phyloP scores from a whole-genome alignment of 345 rosid genomes.

The Camelina neglecta region DNA sequence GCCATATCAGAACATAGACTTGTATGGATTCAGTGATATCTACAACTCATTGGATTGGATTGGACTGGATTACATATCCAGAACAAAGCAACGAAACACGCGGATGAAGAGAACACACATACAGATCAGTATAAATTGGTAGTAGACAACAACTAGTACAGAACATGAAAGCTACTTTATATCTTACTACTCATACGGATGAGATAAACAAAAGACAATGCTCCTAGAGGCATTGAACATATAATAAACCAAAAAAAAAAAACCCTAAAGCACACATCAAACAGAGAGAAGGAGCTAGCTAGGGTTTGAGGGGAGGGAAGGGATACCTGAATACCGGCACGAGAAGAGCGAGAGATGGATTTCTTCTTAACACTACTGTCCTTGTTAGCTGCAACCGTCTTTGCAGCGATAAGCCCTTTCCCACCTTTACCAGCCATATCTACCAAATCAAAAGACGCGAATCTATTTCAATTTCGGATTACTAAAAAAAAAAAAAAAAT shows the following conservation, averaged over 20 bases:
- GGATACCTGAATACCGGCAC: constrained; percentile 90
- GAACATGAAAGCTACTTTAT: too few species aligned
- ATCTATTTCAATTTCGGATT: not conserved
- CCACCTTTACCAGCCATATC: constrained; percentile 97
- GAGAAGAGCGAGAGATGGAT: constrained; percentile 82
- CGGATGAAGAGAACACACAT: not conserved
- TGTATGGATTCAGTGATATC: not conserved
- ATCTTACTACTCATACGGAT: too few species aligned
- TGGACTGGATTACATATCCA: not conserved
- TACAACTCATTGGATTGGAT: not conserved
- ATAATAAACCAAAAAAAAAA: not conserved
- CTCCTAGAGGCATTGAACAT: too few species aligned
- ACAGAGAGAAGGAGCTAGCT: not conserved
- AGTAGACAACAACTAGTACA: not conserved
- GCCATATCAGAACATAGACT: not conserved
- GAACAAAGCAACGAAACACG: not conserved
- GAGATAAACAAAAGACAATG: too few species aligned
- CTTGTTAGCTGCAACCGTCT: constrained; percentile 83
- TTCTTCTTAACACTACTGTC: constrained; percentile 75
- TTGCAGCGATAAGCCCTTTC: constrained; percentile 75
- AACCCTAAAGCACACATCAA: not conserved
- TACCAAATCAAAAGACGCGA: not conserved
- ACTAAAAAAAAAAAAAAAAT: not conserved
- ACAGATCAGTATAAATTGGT: not conserved
- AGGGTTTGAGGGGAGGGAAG: not conserved